Conservation (phyloP, 768 basidiomycete species). For the Arthromyces matolae region DNA sequence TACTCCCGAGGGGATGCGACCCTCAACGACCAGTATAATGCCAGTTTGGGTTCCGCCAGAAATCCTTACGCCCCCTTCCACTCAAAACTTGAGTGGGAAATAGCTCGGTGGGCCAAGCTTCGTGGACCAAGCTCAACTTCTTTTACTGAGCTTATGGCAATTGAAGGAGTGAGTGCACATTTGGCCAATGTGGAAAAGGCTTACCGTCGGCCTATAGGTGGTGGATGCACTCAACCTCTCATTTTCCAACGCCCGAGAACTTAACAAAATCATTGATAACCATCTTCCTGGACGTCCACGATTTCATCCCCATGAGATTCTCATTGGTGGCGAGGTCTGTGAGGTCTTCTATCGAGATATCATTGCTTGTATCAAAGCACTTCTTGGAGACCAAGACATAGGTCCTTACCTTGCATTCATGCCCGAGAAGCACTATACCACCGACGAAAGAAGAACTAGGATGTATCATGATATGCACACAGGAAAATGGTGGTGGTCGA, state of each 20-base stretch:
- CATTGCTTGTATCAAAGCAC: slow-evolving; percentile 31
- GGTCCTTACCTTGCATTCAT: slow-evolving; percentile 24
- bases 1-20: not conserved
- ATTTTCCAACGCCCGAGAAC: slow-evolving; percentile 21
- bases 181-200: not conserved
- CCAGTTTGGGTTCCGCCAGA: not conserved
- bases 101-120: slow-evolving; percentile 38
- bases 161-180: slow-evolving; percentile 35
- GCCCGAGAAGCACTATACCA: slow-evolving; percentile 36
- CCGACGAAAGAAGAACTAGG: slow-evolving; percentile 24
- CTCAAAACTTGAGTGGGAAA: slow-evolving; percentile 34
- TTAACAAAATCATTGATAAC: slow-evolving; percentile 28
- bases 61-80: slow-evolving; percentile 29
- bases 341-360: slow-evolving; percentile 32
- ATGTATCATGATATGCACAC: too few species aligned
- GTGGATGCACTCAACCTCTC: slow-evolving; percentile 23
- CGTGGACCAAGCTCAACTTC: slow-evolving; percentile 32
- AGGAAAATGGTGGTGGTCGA: slow-evolving; percentile 5
- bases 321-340: slow-evolving; percentile 23
- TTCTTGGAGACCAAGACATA: slow-evolving; percentile 33
- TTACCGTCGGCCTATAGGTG: slow-evolving; percentile 16
- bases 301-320: slow-evolving; percentile 25
- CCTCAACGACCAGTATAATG: slow-evolving; percentile 1
- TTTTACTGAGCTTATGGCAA: slow-evolving; percentile 33
- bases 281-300: slow-evolving; percentile 17